These are phyloP conservation scores for Ganoderma boninense DNA, from an alignment of 1,284 basidiomycete genomes.

Conservation along the genomic window DNA sequence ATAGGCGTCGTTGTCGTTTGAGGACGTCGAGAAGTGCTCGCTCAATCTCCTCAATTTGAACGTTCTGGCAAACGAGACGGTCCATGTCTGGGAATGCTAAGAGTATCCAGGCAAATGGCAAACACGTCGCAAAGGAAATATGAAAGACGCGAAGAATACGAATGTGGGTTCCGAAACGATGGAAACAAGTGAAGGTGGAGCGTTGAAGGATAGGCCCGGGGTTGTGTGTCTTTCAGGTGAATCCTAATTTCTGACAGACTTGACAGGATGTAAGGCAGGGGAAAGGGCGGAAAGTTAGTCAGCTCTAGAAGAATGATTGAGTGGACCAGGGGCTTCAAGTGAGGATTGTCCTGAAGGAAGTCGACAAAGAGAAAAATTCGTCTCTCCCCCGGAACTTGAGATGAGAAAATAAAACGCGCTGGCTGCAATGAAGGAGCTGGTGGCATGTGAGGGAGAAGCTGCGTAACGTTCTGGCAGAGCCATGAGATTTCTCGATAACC, in stretches of 20 bases:
- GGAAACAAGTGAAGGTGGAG: neutral
- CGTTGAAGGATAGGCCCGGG: neutral
- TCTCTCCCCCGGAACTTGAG: neutral
- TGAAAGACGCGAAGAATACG: neutral
- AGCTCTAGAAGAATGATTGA: neutral
- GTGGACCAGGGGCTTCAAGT: neutral
- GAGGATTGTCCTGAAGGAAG: neutral
- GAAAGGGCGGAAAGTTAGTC: neutral
- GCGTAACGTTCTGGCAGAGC: neutral
- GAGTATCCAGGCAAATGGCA: neutral
- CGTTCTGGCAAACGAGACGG: neutral
- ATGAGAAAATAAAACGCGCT: neutral
- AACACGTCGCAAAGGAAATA: neutral
- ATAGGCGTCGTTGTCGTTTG: neutral
- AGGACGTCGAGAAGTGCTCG: neutral
- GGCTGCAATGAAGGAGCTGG: neutral
- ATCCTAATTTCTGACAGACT: neutral
- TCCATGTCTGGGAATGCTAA: neutral
- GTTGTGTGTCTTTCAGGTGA: neutral
- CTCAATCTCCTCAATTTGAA: neutral
- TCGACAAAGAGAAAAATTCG: neutral
- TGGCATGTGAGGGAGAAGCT: neutral
- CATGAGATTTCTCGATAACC: neutral
- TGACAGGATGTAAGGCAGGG: neutral
- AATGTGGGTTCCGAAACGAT: neutral